phyloP scores from a whole-genome alignment of 148 eudicot species.

The Hydrangea macrophylla region DNA sequence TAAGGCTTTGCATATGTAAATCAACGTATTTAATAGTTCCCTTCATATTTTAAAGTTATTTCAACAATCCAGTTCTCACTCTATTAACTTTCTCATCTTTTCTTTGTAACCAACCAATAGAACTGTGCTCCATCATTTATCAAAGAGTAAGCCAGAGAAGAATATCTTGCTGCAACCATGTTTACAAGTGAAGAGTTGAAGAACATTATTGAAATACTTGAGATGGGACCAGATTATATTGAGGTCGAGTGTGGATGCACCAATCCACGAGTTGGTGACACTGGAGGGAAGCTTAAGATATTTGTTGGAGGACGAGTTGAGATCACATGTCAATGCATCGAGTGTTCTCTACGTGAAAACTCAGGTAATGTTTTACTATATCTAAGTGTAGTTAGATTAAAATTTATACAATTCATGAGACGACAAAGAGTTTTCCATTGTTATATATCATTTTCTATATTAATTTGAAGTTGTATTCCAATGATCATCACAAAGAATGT shows the following conservation, averaged over 20 bases:
- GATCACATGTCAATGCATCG: not conserved
- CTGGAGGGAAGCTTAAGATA: not conserved
- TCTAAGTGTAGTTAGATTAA: too few species aligned
- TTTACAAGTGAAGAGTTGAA: not conserved
- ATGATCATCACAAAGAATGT: too few species aligned
- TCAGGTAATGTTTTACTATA: not conserved
- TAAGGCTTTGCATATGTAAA: too few species aligned
- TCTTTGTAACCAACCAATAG: not conserved
- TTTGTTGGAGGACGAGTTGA: not conserved
- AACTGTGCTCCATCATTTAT: too few species aligned
- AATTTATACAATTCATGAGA: too few species aligned
- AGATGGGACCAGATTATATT: not conserved
- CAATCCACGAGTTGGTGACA: not conserved
- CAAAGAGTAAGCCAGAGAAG: not conserved
- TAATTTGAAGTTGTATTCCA: too few species aligned
- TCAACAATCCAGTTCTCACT: too few species aligned
- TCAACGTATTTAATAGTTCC: too few species aligned
- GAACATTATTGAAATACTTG: not conserved
- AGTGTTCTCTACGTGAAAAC: not conserved
- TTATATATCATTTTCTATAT: too few species aligned
- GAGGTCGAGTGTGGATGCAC: not conserved
- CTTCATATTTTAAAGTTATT: too few species aligned
- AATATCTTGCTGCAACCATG: not conserved
- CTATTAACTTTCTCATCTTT: too few species aligned
- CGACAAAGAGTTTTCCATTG: too few species aligned